phyloP scores from a whole-genome alignment of 177 flowering plant species.

The Vitis hybrid region DNA sequence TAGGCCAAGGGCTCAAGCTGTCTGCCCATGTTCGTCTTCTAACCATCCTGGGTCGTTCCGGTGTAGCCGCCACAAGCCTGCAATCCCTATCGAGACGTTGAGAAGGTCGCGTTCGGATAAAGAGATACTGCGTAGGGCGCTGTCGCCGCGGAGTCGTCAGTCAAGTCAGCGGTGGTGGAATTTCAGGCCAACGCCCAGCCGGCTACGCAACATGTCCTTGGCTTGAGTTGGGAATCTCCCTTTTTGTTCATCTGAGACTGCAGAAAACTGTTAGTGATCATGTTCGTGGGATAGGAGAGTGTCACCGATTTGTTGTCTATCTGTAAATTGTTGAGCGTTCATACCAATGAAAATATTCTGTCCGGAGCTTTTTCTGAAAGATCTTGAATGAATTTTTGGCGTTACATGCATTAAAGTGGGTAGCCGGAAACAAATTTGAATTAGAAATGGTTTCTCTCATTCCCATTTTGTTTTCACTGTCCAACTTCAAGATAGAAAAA shows the following conservation, averaged over 20 bases:
- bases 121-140: slow-evolving; percentile 41
- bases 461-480: no score
- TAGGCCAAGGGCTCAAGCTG: background rate
- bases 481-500: no score
- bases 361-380: no score
- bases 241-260: background rate
- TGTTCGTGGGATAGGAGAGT: no score
- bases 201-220: slow-evolving; percentile 44
- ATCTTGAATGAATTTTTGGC: no score
- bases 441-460: no score
- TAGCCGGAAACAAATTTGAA: no score
- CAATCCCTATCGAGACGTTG: slow-evolving; percentile 18
- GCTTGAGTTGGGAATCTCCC: slow-evolving; percentile 11
- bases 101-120: slow-evolving; percentile 23
- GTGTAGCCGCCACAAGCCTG: slow-evolving; percentile 8
- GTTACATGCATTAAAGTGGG: no score
- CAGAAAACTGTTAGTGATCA: no score
- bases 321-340: no score
- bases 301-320: no score
- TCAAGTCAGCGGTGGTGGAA: slow-evolving; percentile 33
- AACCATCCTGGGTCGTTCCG: slow-evolving; percentile 7
- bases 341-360: no score
- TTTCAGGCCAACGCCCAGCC: slow-evolving; percentile 53
- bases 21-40: slow-evolving; percentile 1
- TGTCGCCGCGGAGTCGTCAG: slow-evolving; percentile 37